These are phyloP conservation scores for Claviceps africana DNA, from an alignment of 2,329 filamentous ascomycete genomes.

Conservation along the genomic window DNA sequence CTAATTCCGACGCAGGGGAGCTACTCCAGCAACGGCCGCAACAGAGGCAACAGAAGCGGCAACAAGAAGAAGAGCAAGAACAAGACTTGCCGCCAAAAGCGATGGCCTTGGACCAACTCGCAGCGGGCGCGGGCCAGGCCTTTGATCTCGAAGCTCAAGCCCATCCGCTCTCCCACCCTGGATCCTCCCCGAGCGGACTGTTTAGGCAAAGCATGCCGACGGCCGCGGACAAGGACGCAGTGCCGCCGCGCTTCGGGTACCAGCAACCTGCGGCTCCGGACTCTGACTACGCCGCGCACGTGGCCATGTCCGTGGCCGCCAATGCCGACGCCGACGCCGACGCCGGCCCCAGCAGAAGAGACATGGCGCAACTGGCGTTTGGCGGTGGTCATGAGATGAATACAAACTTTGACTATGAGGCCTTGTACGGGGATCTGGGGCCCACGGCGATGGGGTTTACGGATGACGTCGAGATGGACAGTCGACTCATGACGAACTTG, in stretches of 20 bases:
- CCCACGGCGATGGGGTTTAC: conserved; percentile 37
- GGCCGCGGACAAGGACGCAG: neutral
- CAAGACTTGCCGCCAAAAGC: neutral
- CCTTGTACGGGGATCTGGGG: conserved; percentile 37
- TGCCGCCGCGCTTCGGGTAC: neutral
- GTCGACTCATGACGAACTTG: conserved; percentile 53
- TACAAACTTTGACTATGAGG: conserved; percentile 31
- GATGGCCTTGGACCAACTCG: neutral
- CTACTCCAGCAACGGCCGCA: neutral
- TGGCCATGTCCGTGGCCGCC: neutral
- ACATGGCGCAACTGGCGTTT: neutral
- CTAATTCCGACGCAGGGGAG: neutral
- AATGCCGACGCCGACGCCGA: neutral
- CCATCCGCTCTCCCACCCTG: neutral
- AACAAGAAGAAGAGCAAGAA: neutral
- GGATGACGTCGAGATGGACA: conserved; percentile 37
- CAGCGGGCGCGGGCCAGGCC: neutral
- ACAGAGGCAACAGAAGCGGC: neutral
- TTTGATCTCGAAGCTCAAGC: neutral
- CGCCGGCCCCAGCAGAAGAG: neutral
- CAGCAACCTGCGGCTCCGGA: neutral
- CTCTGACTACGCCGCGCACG: neutral
- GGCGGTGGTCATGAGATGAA: conserved; percentile 3
- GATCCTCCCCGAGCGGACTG: neutral
- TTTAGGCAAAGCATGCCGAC: neutral